Percentiles rank a stretch among this genome's conserved stretches.
phyloP scores from a whole-genome alignment of 2,329 filamentous ascomycete species.

The Leptographium flavum region DNA sequence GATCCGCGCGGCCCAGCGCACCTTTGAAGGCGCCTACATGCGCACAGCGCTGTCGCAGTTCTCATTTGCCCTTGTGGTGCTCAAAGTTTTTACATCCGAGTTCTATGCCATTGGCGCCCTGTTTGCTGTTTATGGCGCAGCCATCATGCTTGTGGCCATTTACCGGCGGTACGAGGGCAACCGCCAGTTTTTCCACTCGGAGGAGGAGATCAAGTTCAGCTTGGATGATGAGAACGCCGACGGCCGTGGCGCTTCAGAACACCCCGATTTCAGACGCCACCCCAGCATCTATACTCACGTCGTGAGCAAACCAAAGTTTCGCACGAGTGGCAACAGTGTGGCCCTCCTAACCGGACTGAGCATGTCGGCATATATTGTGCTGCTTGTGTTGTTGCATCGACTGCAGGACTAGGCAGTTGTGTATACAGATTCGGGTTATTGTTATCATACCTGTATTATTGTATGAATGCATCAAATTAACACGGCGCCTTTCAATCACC shows the following conservation, averaged over 20 bases:
- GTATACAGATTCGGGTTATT: too few relatives aligned
- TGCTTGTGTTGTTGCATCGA: conserved; percentile 31
- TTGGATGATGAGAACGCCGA: conserved; percentile 6
- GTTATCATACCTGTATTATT: too few relatives aligned
- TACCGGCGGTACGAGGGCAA: conserved; percentile 88
- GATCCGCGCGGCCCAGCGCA: conserved; percentile 85
- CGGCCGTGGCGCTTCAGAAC: neutral
- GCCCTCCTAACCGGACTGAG: conserved; percentile 41
- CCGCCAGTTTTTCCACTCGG: conserved; percentile 70
- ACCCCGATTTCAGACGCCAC: conserved; percentile 1
- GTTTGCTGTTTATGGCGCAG: conserved; percentile 81
- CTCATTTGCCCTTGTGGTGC: conserved; percentile 83
- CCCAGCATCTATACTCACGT: conserved; percentile 14
- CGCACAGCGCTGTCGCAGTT: conserved; percentile 91
- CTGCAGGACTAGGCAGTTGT: conserved; percentile 7
- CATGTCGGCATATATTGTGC: conserved; percentile 39
- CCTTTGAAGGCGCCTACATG: conserved; percentile 94
- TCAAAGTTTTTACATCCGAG: conserved; percentile 92
- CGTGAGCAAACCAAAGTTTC: conserved; percentile 38
- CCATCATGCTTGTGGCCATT: conserved; percentile 67
- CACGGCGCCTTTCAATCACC: too few relatives aligned
- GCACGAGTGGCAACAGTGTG: conserved; percentile 50
- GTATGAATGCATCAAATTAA: too few relatives aligned
- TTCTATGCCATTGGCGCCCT: conserved; percentile 96
- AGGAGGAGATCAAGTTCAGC: conserved; percentile 22